phyloP scores from a whole-genome alignment of 2,329 filamentous ascomycete species.

The Cercospora nicotianae region DNA sequence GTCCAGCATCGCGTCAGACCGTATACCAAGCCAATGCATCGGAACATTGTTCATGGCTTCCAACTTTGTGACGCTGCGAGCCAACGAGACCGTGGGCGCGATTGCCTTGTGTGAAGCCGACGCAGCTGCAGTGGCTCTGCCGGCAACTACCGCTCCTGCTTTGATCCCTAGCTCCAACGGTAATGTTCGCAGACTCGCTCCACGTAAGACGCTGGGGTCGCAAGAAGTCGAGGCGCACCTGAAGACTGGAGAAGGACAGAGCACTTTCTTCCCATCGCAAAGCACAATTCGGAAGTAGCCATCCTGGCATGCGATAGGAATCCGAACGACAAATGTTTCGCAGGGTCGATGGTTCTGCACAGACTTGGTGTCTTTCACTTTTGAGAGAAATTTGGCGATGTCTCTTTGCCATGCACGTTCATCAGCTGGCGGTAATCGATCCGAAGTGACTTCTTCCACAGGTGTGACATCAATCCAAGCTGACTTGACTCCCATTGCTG shows the following conservation, averaged over 20 bases:
- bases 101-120: conserved; percentile 10
- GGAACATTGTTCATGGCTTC: conserved; percentile 1
- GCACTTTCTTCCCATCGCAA: conserved; percentile 15
- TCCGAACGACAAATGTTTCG: conserved; percentile 16
- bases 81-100: conserved; percentile 5
- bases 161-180: conserved; percentile 21
- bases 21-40: conserved; percentile 13
- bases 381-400: conserved; percentile 63
- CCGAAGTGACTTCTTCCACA: conserved; percentile 45
- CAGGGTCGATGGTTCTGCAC: conserved; percentile 14
- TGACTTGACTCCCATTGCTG: conserved; percentile 59
- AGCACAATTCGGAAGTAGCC: conserved; percentile 23
- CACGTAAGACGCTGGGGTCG: conserved; percentile 19
- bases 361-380: conserved; percentile 38
- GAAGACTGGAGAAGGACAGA: conserved; percentile 21
- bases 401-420: conserved; percentile 70
- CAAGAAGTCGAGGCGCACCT: conserved; percentile 14
- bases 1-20: conserved; percentile 3
- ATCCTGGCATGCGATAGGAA: conserved; percentile 15
- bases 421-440: conserved; percentile 56
- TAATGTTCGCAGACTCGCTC: conserved; percentile 18
- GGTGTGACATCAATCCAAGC: conserved; percentile 71
- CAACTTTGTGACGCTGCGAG: conserved; percentile 12
- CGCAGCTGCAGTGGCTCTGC: conserved; percentile 6
- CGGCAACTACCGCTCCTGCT: conserved; percentile 14